These are phyloP conservation scores for Saturnispora mendoncae DNA, from an alignment of 805 yeast genomes.

Conservation along the genomic window DNA sequence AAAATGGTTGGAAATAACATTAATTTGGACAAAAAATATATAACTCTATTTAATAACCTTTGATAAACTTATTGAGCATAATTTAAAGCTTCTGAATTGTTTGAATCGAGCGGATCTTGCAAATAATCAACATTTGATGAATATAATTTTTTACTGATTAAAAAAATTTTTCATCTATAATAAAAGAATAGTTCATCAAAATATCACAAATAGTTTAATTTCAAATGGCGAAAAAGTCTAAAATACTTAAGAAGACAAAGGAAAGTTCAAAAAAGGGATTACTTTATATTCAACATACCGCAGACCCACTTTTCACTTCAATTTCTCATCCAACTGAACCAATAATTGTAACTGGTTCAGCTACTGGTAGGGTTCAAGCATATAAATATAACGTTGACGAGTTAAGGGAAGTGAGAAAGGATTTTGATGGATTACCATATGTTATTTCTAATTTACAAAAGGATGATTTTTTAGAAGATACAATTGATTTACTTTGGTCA, in stretches of 20 bases:
- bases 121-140: no score
- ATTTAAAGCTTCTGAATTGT: no score
- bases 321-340: conserved; percentile 73
- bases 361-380: conserved; percentile 67
- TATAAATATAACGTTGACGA: conserved; percentile 45
- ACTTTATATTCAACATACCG: conserved; percentile 35
- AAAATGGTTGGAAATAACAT: no score
- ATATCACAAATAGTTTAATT: neutral
- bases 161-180: no score
- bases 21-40: no score
- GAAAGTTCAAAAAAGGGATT: conserved; percentile 27
- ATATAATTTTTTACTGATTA: no score
- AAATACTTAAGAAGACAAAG: conserved; percentile 11
- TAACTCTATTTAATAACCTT: no score
- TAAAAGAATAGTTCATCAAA: no score
- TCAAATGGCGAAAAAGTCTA: conserved; percentile 10
- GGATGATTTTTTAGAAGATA: conserved; percentile 19
- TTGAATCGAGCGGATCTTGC: no score
- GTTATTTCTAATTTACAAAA: conserved; percentile 21
- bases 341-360: conserved; percentile 61
- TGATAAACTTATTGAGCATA: no score
- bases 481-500: conserved; percentile 51
- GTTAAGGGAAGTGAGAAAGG: conserved; percentile 29
- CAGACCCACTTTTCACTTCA: conserved; percentile 63
- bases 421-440: conserved; percentile 27